These are phyloP conservation scores for Curvularia verruculosa DNA, from an alignment of 2,329 filamentous ascomycete genomes.

Conservation along the genomic window DNA sequence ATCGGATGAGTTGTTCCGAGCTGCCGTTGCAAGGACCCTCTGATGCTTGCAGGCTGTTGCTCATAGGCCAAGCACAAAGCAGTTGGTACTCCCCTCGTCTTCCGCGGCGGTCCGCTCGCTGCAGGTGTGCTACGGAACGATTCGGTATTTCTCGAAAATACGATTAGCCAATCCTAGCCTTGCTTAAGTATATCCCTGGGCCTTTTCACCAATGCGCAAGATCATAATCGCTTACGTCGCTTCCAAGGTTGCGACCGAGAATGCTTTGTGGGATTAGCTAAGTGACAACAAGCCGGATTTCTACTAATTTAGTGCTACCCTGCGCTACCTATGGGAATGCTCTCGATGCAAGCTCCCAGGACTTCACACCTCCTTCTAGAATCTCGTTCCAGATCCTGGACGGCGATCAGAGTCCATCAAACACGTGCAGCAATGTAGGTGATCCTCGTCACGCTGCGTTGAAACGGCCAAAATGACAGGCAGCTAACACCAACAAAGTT, in stretches of 20 bases:
- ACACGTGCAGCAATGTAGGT: slow-evolving; percentile 20
- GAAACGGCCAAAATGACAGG: background rate
- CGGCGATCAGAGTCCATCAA: slow-evolving; percentile 20
- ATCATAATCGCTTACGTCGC: slow-evolving; percentile 48
- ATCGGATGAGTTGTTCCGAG: slow-evolving; percentile 25
- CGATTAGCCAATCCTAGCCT: slow-evolving; percentile 40
- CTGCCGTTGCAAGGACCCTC: slow-evolving; percentile 45
- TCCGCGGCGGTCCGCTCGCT: slow-evolving; percentile 36
- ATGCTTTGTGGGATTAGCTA: slow-evolving; percentile 52
- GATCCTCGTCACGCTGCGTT: background rate
- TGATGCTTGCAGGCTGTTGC: slow-evolving; percentile 51
- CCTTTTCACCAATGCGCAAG: slow-evolving; percentile 23
- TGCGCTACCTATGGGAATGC: slow-evolving; percentile 21
- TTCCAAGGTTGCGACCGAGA: slow-evolving; percentile 53
- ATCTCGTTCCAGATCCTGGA: slow-evolving; percentile 17
- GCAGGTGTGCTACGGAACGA: slow-evolving; percentile 37
- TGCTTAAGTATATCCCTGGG: slow-evolving; percentile 36
- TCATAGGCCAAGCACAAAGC: slow-evolving; percentile 50
- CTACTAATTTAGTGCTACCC: slow-evolving; percentile 42
- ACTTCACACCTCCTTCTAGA: slow-evolving; percentile 18
- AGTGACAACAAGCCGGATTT: slow-evolving; percentile 49
- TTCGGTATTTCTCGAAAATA: slow-evolving; percentile 40
- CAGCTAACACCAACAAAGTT: slow-evolving; percentile 11
- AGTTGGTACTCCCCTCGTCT: slow-evolving; percentile 53
- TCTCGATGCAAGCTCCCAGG: slow-evolving; percentile 20